Percentiles rank a stretch among this genome's conserved stretches.
These are phyloP conservation scores for Tothia fuscella DNA, from an alignment of 2,329 filamentous ascomycete genomes.

Conservation along the genomic window DNA sequence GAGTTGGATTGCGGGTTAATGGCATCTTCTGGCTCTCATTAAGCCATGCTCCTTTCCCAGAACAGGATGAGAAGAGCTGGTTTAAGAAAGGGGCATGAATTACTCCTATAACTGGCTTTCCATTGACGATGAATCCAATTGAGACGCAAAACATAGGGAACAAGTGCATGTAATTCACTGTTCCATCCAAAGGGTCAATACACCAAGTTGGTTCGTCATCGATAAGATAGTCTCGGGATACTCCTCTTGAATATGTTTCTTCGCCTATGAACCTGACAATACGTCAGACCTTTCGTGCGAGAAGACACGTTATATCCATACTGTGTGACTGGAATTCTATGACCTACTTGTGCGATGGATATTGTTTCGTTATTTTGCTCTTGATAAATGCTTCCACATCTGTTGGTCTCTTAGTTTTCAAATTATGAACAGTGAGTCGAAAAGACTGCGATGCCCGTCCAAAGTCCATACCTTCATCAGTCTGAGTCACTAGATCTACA, in stretches of 20 bases:
- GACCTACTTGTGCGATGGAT: constrained; percentile 53
- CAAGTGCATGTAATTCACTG: constrained; percentile 70
- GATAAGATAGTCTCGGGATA: constrained; percentile 58
- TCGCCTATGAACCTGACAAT: constrained; percentile 59
- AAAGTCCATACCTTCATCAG: constrained; percentile 49
- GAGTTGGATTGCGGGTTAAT: constrained; percentile 48
- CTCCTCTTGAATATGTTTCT: constrained; percentile 59
- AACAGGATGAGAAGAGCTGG: constrained; percentile 57
- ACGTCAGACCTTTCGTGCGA: neutral
- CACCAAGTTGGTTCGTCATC: constrained; percentile 56
- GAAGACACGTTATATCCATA: too few species aligned
- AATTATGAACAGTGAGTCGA: neutral
- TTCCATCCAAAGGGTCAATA: constrained; percentile 65
- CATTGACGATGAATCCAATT: constrained; percentile 53
- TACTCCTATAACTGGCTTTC: constrained; percentile 53
- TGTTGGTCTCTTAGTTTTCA: constrained; percentile 22
- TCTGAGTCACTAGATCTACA: constrained; percentile 68
- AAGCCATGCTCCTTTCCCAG: constrained; percentile 55
- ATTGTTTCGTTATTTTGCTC: constrained; percentile 43
- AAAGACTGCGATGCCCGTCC: constrained; percentile 2
- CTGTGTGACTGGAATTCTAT: too few species aligned
- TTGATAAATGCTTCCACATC: constrained; percentile 64
- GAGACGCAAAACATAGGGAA: constrained; percentile 75
- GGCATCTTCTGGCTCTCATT: constrained; percentile 54
- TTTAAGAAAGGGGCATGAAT: constrained; percentile 60